Conservation (phyloP, 257 asterid species). For the Agastache rugosa region DNA sequence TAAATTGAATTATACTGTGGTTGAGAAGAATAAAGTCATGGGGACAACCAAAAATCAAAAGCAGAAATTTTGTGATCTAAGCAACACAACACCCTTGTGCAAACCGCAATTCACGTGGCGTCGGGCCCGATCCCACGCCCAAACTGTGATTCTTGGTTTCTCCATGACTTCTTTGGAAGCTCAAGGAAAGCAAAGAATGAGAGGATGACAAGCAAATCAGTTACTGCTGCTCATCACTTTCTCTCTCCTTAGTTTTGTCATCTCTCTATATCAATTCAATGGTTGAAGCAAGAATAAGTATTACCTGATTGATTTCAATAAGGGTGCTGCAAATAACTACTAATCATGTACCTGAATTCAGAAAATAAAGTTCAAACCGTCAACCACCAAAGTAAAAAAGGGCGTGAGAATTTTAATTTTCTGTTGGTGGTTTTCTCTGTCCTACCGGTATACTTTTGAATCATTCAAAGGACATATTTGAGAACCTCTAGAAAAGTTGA, state of each 20-base stretch:
- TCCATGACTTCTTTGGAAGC: neutral
- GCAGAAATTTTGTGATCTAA: conserved; percentile 30
- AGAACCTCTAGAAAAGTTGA: neutral
- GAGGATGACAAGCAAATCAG: no score
- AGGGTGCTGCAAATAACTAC: neutral
- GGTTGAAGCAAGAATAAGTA: neutral
- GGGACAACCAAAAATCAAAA: conserved; percentile 31
- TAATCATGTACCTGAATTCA: neutral
- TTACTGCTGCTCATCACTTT: no score
- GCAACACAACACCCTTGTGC: neutral
- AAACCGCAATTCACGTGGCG: conserved; percentile 37
- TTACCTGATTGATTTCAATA: conserved; percentile 1
- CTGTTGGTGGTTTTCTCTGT: neutral
- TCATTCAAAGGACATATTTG: neutral
- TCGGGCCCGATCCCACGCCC: conserved; percentile 25
- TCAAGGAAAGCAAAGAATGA: no score
- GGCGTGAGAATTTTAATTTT: neutral
- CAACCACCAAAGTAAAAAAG: neutral
- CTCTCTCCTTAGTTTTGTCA: no score
- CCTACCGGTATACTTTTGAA: neutral
- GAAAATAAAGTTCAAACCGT: neutral
- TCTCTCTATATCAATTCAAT: neutral
- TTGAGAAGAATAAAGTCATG: conserved; percentile 29
- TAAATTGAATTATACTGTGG: neutral
- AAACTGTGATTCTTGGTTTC: conserved; percentile 10